Conservation (phyloP, 1,139 yeast species). For the Pichia cactophila region DNA sequence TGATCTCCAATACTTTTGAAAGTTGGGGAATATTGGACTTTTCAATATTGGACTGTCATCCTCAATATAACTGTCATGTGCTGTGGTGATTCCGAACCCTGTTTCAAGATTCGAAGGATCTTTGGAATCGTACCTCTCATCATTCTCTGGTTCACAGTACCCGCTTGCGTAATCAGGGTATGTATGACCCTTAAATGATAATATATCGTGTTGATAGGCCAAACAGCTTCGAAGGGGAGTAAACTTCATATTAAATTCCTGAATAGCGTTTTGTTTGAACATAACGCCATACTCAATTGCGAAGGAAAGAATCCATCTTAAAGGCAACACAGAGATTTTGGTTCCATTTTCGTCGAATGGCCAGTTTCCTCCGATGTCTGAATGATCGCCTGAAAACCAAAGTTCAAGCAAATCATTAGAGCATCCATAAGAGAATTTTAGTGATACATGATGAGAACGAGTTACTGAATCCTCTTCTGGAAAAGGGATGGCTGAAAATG, state of each 20-base stretch:
- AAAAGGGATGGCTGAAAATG: not conserved
- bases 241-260: conserved; percentile 33
- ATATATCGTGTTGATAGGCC: conserved; percentile 42
- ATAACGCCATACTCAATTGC: conserved; percentile 42
- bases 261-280: conserved; percentile 36
- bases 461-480: conserved; percentile 8
- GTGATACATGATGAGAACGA: conserved; percentile 8
- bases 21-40: conserved; percentile 6
- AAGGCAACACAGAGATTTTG: conserved; percentile 37
- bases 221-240: conserved; percentile 35
- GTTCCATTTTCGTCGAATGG: conserved; percentile 34
- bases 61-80: not conserved
- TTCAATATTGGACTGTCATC: not conserved
- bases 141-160: not conserved
- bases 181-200: conserved; percentile 24
- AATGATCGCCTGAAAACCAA: conserved; percentile 63
- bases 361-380: conserved; percentile 65
- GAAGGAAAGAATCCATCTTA: conserved; percentile 53
- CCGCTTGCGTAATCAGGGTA: conserved; percentile 8
- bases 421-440: conserved; percentile 4
- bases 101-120: not conserved
- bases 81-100: not conserved
- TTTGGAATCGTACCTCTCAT: not conserved
- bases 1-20: not conserved
- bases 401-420: conserved; percentile 39